These are phyloP conservation scores for Voacanga thouarsii DNA, from an alignment of 257 asterid genomes.

Conservation along the genomic window DNA sequence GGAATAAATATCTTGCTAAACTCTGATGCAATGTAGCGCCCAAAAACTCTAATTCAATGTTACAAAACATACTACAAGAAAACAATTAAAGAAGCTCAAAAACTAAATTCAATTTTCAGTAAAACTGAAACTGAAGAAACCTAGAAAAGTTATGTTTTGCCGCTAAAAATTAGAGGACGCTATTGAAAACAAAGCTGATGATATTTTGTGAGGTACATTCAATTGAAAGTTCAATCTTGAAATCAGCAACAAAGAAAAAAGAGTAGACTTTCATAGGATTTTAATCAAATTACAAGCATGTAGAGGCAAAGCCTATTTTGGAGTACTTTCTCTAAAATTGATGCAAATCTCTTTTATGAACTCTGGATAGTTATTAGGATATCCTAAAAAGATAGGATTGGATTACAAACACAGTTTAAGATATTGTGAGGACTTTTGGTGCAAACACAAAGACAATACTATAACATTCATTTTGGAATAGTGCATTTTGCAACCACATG, in stretches of 20 bases:
- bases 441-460: not conserved
- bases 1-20: too few species aligned
- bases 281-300: too few species aligned
- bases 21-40: too few species aligned
- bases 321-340: too few species aligned
- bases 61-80: not conserved
- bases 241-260: not conserved
- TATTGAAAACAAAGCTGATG: constrained; percentile 7
- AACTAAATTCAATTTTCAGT: too few species aligned
- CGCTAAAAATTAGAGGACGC: not conserved
- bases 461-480: not conserved
- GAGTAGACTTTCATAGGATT: not conserved
- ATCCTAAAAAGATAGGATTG: not conserved
- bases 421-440: not conserved
- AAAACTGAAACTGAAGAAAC: not conserved
- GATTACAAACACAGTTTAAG: not conserved
- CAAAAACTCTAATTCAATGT: too few species aligned
- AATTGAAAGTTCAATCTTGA: not conserved
- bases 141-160: not conserved
- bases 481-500: not conserved
- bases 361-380: not conserved
- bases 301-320: too few species aligned
- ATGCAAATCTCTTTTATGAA: not conserved
- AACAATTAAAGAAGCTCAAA: not conserved
- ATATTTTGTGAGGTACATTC: too few species aligned